Base-by-base conservation (phyloP, 2,329 filamentous ascomycete genomes). In the Hypoxylon sp. region DNA sequence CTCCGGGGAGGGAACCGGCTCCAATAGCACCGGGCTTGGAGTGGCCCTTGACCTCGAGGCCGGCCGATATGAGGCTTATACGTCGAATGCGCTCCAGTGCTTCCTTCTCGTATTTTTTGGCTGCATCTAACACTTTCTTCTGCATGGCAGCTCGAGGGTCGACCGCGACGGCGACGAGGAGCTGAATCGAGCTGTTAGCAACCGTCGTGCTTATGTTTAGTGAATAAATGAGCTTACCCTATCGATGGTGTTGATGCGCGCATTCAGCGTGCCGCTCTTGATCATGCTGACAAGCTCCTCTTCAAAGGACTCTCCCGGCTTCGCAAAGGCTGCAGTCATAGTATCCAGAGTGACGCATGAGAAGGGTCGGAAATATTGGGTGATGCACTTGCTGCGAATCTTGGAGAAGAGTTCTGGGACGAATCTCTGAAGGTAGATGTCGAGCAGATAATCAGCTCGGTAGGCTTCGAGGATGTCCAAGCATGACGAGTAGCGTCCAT, bases 311-410 rank as follows among this genome's bases (percentile, higher is more conserved):
- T 81, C 77, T 3, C 83, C 83, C 0, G 84, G 78, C 2, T 81
- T 78, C 0, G 86, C 87, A 73, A 99, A 98, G 2, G 91, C 88
- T 29, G 83, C 80, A 7, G 90, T 86, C 79, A 99, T 85, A 59
- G 87, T 92, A 17, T 88, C 83, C 3, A 98, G 80, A 0, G 90
- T 93, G 60, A 97, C 92, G 64, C 88, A 88, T 37, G 89, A 96
- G 74, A 96, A 99, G 0, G 95, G 93, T 20, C 91, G 83, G 67
- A 97, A 89, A 76, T 97, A 98, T 70, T 97, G 91, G 20, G 93
- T 85, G 57, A 99, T 97, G 69, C 93, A 94, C 78, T 97, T 97
- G 69, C 84, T 90, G 56, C 95, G 87, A 66, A 99, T 92, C 43
- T 81, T 79, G 9, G 83, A 79, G 76, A 93, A 95, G 17, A 99